Conservation (phyloP, 768 basidiomycete species). For the Collybia sordida region DNA sequence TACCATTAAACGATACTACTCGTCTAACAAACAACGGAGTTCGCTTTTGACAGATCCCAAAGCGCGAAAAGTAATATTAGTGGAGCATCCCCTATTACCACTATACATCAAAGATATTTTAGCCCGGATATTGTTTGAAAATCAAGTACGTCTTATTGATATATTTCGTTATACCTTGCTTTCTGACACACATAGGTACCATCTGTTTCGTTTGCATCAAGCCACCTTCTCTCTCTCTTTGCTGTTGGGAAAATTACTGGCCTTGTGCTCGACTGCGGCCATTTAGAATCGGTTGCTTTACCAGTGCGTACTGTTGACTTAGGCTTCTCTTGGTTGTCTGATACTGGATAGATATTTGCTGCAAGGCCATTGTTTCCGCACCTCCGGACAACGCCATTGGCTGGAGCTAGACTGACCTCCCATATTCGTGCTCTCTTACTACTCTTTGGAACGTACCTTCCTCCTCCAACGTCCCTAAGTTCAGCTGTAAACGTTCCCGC, state of each 20-base stretch:
- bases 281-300: conserved; percentile 84
- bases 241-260: conserved; percentile 90
- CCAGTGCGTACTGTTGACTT: conserved; percentile 58
- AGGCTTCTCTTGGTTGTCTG: background rate
- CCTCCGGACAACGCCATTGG: conserved; percentile 81
- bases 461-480: conserved; percentile 73
- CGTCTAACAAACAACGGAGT: conserved; percentile 39
- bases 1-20: background rate
- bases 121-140: conserved; percentile 85
- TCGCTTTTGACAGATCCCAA: conserved; percentile 93
- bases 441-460: conserved; percentile 82
- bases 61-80: conserved; percentile 88
- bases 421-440: conserved; percentile 82
- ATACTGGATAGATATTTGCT: conserved; percentile 72
- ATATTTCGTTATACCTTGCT: background rate
- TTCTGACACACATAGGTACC: conserved; percentile 61
- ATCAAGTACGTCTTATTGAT: conserved; percentile 57
- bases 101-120: conserved; percentile 86
- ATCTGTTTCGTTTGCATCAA: conserved; percentile 89
- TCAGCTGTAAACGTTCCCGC: conserved; percentile 62
- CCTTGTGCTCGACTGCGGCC: conserved; percentile 90
- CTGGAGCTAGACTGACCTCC: conserved; percentile 76
- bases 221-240: conserved; percentile 82
- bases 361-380: conserved; percentile 85
- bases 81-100: conserved; percentile 89